Percentiles rank a stretch among this genome's conserved stretches.
Conservation (phyloP, 192 early-diverging fungal species). For the Mortierella hygrophila region DNA sequence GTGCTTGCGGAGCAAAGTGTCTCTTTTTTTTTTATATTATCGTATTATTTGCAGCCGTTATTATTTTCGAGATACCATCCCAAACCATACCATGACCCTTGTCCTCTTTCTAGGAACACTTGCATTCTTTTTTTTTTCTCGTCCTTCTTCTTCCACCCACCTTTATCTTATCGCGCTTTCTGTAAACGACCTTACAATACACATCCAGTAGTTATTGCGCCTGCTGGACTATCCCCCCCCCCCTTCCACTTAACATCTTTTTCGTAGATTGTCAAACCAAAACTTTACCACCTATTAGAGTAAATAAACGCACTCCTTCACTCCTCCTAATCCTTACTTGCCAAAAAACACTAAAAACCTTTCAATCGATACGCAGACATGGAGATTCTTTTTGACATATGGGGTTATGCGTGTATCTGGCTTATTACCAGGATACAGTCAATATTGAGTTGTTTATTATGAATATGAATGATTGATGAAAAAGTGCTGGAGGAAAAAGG, state of each 20-base stretch:
- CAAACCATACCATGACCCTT: not conserved
- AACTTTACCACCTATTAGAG: not conserved
- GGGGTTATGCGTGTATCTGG: no score
- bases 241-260: not conserved
- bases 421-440: no score
- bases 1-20: not conserved
- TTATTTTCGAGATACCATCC: not conserved
- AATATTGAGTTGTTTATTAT: no score
- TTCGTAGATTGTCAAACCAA: not conserved
- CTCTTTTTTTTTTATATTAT: not conserved
- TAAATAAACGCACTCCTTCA: no score
- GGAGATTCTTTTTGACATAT: no score
- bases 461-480: no score
- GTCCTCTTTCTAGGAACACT: not conserved
- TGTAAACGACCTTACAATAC: not conserved
- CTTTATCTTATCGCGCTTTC: not conserved
- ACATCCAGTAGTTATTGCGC: not conserved
- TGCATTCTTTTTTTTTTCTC: not conserved
- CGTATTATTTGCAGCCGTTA: not conserved
- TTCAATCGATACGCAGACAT: no score
- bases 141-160: not conserved
- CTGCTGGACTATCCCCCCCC: not conserved
- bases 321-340: no score
- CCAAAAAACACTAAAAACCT: no score
- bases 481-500: no score